Percentiles rank a stretch among this genome's conserved stretches.
phyloP scores from a whole-genome alignment of 108 stramenopile species.

The Chaetoceros muelleri region DNA sequence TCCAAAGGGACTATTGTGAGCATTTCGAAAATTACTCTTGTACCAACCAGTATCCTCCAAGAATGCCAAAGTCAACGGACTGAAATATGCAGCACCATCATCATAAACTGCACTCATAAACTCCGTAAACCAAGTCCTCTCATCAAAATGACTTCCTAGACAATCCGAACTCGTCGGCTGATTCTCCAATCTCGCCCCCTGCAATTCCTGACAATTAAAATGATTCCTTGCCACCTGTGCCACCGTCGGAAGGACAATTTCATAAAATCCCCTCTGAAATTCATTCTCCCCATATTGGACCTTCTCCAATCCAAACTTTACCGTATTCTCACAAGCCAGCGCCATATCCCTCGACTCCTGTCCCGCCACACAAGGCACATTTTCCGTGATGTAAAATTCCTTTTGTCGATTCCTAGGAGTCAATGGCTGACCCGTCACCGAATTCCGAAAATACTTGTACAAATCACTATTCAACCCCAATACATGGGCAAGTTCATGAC shows the following conservation, averaged over 20 bases:
- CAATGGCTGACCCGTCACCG: constrained; percentile 26
- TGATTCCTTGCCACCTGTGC: constrained; percentile 33
- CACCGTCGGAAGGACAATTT: constrained; percentile 38
- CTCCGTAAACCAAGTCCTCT: constrained; percentile 28
- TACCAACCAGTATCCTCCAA: constrained; percentile 56
- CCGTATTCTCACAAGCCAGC: neutral
- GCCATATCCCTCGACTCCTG: neutral
- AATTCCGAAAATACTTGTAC: constrained; percentile 34
- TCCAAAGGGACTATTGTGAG: constrained; percentile 26
- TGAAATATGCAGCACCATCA: constrained; percentile 27
- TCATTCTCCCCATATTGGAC: constrained; percentile 7
- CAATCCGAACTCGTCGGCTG: constrained; percentile 30
- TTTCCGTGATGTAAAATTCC: neutral
- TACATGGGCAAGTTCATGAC: constrained; percentile 41
- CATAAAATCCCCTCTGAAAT: constrained; percentile 14
- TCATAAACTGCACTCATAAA: constrained; percentile 40
- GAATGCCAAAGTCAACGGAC: constrained; percentile 32
- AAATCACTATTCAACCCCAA: constrained; percentile 32
- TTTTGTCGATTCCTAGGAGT: constrained; percentile 21
- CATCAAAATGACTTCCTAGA: constrained; percentile 40
- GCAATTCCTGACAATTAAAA: constrained; percentile 27
- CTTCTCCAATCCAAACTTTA: constrained; percentile 3
- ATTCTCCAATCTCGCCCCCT: constrained; percentile 37
- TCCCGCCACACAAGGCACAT: neutral
- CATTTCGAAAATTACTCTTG: constrained; percentile 29